Evolutionary conservation across 768 basidiomycete genomes (phyloP), one percentile per base, ranked within the genome.

Genomic region (Suillus subluteus): DNA sequence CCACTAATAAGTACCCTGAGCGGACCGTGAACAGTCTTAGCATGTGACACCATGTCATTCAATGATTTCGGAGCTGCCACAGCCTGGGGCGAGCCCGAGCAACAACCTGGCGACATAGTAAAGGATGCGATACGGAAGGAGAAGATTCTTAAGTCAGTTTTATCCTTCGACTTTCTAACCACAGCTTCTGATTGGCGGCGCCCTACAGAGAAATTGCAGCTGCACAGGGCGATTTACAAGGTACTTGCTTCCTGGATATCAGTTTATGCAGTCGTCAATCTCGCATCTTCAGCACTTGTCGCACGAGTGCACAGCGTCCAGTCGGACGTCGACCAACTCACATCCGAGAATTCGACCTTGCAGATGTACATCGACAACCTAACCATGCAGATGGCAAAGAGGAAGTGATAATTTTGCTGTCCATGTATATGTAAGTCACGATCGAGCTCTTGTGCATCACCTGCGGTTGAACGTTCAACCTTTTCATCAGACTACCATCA

Each of bases 291-390:
- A 95, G 94, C 87, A 63, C 82, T 95, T 68, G 74, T 92, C 40
- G 80, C 81, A 18, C 87, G 91, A 67, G 88, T 90, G 3, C 87
- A 91, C 68, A 79, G 80, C 37, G 88, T 91, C 11, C 91, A 95
- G 78, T 83, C 82, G 65, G 94, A 95, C 69, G 84, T 92, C n/a
- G 91, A 94, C 68, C 94, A 91, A 76, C 82, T 95, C 26, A 79
- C 83, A 2, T 91, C 92, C 5, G 91, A 89, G 61, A 95, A 95
- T 69, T 88, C 89, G 65, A 94, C 89, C 7, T 79, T 95, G 64
- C 93, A 95, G 73, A 91, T 89, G 88, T 95, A 95, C 73, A 94
- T 94, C 73, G 92, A 95, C 74, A 95, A 95, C 71, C 75, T 95
- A 71, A 95, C 94, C 0, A 83, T 92, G 72, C 94, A 95, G 76